Evolutionary conservation across 176 grass and related monocot genomes (phyloP), one percentile per base, ranked within the genome.

Genomic region (Oryza australiensis): DNA sequence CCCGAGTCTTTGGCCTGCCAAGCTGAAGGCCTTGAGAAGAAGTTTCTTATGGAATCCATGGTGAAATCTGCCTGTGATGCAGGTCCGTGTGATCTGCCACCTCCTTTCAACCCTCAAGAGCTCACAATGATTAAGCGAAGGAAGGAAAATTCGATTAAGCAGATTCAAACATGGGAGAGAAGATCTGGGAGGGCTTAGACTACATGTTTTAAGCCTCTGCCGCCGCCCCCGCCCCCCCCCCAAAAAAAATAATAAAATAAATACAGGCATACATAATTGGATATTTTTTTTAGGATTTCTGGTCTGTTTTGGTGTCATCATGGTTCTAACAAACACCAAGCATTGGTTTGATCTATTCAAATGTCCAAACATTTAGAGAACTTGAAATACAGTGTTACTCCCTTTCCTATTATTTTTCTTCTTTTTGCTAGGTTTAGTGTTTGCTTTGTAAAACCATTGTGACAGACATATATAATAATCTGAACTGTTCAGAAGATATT

Each of bases 21-120:
- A 26, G 80, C 85, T 37, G 80, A 83, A 73, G 93, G 77, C 13
- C 26, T 70, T 0, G 87, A 83, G 75, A 89, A 88, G 78, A 91
- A 88, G 29, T 99, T 95, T 64, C 80, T 96, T 85, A 83, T 87
- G 77, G 87, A 96, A 12, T 99, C 97, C 3, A 74, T 94, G 66
- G 85, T 84, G 77, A 88, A 81, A 26, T 86, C 15, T 63, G 53
- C 86, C 20, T 72, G 55, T 38, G 89, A 87, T 73, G 62, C 42
- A 13, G 76, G 77, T 26, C 89, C 93, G 37, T 99, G 97, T 41
- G 29, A 89, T 62, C 57, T 94, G 37, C 89, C 87, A 34, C 93
- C 89, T 45, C 89, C 89, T 20, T 94, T 90, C 74, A 71, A 14
- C 29, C 27, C 70, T 5, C 73, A n/a, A 53, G 97, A 99, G 30